A percentile compares a stretch with the other conserved stretches of the same genome.
Evolutionary conservation across 305 asterid genomes (phyloP).

Genomic region (Fraxinus angustifolia): DNA sequence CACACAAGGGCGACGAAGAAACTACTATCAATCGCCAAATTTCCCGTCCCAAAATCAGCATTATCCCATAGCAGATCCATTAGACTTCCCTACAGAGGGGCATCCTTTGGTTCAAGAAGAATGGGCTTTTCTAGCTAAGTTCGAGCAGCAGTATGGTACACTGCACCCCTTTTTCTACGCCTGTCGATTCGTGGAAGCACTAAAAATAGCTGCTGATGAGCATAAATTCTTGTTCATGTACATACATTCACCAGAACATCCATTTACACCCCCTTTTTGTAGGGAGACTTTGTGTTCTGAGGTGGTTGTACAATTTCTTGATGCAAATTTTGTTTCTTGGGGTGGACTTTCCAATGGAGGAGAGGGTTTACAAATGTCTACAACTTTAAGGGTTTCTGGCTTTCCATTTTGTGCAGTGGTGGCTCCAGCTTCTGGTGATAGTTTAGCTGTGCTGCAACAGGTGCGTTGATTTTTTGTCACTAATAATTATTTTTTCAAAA

Average conservation of each 20-base stretch:
- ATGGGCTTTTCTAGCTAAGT: conserved; percentile 55
- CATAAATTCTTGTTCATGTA: conserved; percentile 66
- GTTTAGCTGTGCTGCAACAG: conserved; percentile 71
- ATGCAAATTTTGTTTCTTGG: conserved; percentile 78
- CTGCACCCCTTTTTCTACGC: conserved; percentile 78
- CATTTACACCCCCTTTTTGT: conserved; percentile 61
- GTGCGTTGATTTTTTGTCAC: conserved; percentile 27
- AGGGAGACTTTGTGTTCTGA: conserved; percentile 72
- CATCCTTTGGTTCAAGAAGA: conserved; percentile 52
- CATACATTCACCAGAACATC: conserved; percentile 72
- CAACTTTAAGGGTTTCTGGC: conserved; percentile 36
- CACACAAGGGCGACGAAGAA: conserved; percentile 35
- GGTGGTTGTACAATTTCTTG: conserved; percentile 71
- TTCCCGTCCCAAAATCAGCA: conserved; percentile 26
- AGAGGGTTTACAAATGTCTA: conserved; percentile 62
- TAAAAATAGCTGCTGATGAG: conserved; percentile 63
- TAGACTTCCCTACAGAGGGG: conserved; percentile 7
- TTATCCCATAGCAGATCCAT: background rate
- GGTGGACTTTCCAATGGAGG: conserved; percentile 56
- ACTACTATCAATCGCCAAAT: conserved; percentile 29
- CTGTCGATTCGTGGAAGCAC: conserved; percentile 52
- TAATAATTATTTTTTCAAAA: background rate
- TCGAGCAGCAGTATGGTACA: conserved; percentile 67
- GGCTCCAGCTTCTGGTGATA: conserved; percentile 64
- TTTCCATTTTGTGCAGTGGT: conserved; percentile 81